Evolutionary conservation across 2,329 filamentous ascomycete species (phyloP).

Genomic region (Trichoderma hamatum): DNA sequence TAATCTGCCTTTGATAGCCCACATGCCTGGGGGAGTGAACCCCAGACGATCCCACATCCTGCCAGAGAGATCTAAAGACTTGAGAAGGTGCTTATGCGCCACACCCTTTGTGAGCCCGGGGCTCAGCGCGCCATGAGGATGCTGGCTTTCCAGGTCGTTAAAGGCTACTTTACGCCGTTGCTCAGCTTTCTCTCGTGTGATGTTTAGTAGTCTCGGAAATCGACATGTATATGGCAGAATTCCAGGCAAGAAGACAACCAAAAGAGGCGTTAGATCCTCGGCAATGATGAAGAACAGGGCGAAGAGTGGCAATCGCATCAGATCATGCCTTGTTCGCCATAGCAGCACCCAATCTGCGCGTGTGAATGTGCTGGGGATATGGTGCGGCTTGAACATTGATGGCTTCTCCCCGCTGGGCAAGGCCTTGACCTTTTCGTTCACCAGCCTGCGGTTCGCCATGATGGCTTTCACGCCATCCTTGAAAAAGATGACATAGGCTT

Average conservation of each 20-base stretch:
- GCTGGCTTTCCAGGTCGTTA: slow-evolving; percentile 42
- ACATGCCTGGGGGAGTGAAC: slow-evolving; percentile 52
- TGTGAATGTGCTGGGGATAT: slow-evolving; percentile 47
- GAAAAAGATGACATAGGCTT: slow-evolving; percentile 83
- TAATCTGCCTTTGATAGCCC: slow-evolving; percentile 56
- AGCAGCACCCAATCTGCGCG: slow-evolving; percentile 73
- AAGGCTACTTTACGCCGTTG: slow-evolving; percentile 55
- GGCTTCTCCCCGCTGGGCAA: slow-evolving; percentile 60
- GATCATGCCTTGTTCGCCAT: slow-evolving; percentile 69
- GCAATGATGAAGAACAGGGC: slow-evolving; percentile 73
- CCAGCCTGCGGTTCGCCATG: slow-evolving; percentile 63
- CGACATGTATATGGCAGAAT: slow-evolving; percentile 81
- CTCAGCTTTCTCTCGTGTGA: slow-evolving; percentile 59
- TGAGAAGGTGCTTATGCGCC: slow-evolving; percentile 45
- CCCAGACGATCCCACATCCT: slow-evolving; percentile 55
- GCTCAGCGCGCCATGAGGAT: slow-evolving; percentile 43
- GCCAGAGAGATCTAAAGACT: slow-evolving; percentile 50
- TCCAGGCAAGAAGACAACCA: slow-evolving; percentile 70
- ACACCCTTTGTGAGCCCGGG: slow-evolving; percentile 37
- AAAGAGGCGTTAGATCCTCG: slow-evolving; percentile 83
- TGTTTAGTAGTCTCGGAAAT: slow-evolving; percentile 72
- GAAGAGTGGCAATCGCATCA: slow-evolving; percentile 78
- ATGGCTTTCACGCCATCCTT: slow-evolving; percentile 80
- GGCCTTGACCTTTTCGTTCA: slow-evolving; percentile 48
- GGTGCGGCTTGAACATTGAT: slow-evolving; percentile 41